Conservation (phyloP, 495 filamentous ascomycete genomes). For the Parathielavia appendiculata region DNA sequence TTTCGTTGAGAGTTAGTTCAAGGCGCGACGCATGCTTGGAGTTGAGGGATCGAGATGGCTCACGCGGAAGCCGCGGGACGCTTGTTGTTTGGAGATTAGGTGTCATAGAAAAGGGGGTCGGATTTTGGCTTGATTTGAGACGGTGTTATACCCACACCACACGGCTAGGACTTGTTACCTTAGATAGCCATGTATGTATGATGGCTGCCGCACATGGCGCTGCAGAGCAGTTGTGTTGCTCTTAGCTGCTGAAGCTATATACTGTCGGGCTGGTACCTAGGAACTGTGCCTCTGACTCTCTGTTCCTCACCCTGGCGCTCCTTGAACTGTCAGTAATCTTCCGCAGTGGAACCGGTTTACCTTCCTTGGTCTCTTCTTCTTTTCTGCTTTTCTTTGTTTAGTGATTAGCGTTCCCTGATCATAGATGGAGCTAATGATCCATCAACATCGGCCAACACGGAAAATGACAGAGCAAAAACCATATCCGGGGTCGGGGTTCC, state of each 20-base stretch:
- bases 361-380: neutral
- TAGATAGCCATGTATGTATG: neutral
- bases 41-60: neutral
- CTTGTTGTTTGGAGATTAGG: neutral
- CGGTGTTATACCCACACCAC: constrained; percentile 2
- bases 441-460: neutral
- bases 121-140: neutral
- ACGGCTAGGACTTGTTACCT: neutral
- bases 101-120: neutral
- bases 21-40: too few species aligned
- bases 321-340: too few species aligned
- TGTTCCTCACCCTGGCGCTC: too few species aligned
- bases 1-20: constrained; percentile 6
- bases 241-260: too few species aligned
- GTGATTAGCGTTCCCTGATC: too few species aligned
- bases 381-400: neutral
- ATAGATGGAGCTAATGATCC: neutral
- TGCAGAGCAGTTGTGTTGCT: neutral
- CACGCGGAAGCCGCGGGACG: neutral
- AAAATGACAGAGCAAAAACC: neutral
- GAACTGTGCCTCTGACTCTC: too few species aligned
- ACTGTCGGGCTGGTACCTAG: too few species aligned
- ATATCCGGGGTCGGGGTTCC: neutral
- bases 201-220: neutral
- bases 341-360: too few species aligned